phyloP scores from a whole-genome alignment of 768 basidiomycete species.

The Pleurotus ostreatus region DNA sequence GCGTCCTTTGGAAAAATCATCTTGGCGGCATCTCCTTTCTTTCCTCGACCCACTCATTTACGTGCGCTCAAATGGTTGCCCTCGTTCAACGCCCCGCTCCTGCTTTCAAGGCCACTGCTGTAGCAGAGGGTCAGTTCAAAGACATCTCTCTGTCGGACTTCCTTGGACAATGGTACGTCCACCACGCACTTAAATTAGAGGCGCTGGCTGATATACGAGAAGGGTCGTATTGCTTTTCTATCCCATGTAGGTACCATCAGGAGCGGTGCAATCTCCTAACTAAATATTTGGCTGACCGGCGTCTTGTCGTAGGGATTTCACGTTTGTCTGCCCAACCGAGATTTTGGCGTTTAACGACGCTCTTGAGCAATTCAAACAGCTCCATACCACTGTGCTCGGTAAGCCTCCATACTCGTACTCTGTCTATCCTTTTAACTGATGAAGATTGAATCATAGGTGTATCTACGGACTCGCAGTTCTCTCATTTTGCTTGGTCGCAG shows the following conservation, averaged over 20 bases:
- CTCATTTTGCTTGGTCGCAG: constrained; percentile 84
- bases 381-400: constrained; percentile 80
- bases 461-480: constrained; percentile 88
- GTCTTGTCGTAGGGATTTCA: constrained; percentile 61
- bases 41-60: too few relatives aligned
- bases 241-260: constrained; percentile 62
- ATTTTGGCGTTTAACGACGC: constrained; percentile 94
- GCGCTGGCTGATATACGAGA: constrained; percentile 5
- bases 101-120: constrained; percentile 68
- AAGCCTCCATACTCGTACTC: constrained; percentile 11
- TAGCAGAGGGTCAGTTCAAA: constrained; percentile 74
- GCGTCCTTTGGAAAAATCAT: too few relatives aligned
- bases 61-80: constrained; percentile 38
- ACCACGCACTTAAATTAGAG: not conserved
- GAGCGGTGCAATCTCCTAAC: not conserved
- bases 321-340: constrained; percentile 92
- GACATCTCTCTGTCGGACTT: constrained; percentile 72
- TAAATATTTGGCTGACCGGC: not conserved
- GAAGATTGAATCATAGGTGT: constrained; percentile 37
- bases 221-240: constrained; percentile 97
- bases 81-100: constrained; percentile 85
- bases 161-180: constrained; percentile 74
- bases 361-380: constrained; percentile 64
- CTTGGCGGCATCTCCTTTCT: too few relatives aligned
- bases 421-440: not conserved